Evolutionary conservation across 768 basidiomycete genomes (phyloP).

Genomic region (Hemileccinum rubropunctum): DNA sequence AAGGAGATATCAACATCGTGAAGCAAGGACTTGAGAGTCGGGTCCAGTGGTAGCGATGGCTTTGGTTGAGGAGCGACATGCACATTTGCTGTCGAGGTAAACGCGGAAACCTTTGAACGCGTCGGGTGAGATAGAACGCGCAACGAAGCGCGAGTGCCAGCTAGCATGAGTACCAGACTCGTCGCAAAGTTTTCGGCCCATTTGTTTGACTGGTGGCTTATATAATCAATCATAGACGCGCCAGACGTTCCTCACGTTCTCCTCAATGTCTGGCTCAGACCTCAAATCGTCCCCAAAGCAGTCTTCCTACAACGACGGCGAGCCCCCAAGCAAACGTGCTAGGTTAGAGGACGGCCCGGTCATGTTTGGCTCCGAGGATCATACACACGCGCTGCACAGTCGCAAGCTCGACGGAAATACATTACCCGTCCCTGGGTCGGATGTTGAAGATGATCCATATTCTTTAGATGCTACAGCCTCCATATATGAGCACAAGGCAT

Average conservation of each 20-base stretch:
- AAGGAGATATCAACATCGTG: conserved; percentile 69
- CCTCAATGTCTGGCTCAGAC: conserved; percentile 14
- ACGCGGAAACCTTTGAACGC: conserved; percentile 21
- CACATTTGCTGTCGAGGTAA: conserved; percentile 32
- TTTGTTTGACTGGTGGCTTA: conserved; percentile 14
- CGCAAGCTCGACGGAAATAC: conserved; percentile 30
- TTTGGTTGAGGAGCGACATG: conserved; percentile 46
- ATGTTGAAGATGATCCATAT: conserved; percentile 28
- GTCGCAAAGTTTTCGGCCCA: background rate
- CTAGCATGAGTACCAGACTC: conserved; percentile 20
- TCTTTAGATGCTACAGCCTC: conserved; percentile 24
- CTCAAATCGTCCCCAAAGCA: conserved; percentile 7
- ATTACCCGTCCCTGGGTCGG: conserved; percentile 16
- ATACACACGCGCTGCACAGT: conserved; percentile 17
- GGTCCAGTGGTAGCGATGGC: conserved; percentile 61
- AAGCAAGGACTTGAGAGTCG: conserved; percentile 59
- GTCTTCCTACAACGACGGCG: conserved; percentile 10
- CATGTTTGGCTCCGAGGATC: conserved; percentile 24
- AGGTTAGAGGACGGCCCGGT: conserved; percentile 20
- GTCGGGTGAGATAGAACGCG: conserved; percentile 22
- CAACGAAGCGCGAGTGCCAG: conserved; percentile 21
- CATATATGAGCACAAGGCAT: conserved; percentile 42
- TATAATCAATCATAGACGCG: conserved; percentile 9
- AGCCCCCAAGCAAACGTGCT: conserved; percentile 30
- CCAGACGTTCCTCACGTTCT: background rate